Evolutionary conservation across 495 filamentous ascomycete genomes (phyloP).

Genomic region (Lentithecium fluviatile): DNA sequence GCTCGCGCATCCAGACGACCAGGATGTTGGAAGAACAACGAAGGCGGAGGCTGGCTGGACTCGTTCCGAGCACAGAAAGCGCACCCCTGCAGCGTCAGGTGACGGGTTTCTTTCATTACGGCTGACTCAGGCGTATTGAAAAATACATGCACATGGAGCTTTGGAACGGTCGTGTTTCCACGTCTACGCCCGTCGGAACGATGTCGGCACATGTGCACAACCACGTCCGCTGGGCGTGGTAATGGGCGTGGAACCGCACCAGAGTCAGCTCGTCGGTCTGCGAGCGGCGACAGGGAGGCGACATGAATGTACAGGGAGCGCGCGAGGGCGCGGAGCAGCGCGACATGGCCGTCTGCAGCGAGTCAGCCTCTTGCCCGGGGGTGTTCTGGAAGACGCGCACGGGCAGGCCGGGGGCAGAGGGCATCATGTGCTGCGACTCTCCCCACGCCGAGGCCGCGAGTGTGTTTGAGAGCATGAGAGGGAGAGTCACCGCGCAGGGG

Average conservation of each 20-base stretch:
- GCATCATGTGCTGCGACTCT: conserved; percentile 21
- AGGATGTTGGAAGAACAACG: conserved; percentile 7
- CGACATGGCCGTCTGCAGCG: conserved; percentile 5
- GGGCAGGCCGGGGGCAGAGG: conserved; percentile 1
- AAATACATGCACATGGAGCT: too few species aligned
- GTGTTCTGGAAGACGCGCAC: conserved; percentile 19
- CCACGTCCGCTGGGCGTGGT: too few species aligned
- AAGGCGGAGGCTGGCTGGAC: neutral
- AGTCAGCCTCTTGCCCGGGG: conserved; percentile 31
- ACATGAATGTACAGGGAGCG: neutral
- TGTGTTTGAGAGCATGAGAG: conserved; percentile 12
- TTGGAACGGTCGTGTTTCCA: too few species aligned
- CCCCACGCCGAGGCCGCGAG: conserved; percentile 29
- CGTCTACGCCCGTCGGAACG: too few species aligned
- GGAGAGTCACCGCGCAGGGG: conserved; percentile 2
- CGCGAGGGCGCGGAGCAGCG: neutral
- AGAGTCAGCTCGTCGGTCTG: too few species aligned
- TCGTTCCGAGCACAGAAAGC: neutral
- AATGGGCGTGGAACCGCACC: too few species aligned
- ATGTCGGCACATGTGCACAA: too few species aligned
- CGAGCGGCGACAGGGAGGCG: too few species aligned
- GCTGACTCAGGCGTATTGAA: too few species aligned
- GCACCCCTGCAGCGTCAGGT: too few species aligned
- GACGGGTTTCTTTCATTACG: too few species aligned
- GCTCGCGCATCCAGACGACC: neutral